Evolutionary conservation across 2,329 filamentous ascomycete genomes (phyloP).

Genomic region (Pseudopithomyces chartarum): DNA sequence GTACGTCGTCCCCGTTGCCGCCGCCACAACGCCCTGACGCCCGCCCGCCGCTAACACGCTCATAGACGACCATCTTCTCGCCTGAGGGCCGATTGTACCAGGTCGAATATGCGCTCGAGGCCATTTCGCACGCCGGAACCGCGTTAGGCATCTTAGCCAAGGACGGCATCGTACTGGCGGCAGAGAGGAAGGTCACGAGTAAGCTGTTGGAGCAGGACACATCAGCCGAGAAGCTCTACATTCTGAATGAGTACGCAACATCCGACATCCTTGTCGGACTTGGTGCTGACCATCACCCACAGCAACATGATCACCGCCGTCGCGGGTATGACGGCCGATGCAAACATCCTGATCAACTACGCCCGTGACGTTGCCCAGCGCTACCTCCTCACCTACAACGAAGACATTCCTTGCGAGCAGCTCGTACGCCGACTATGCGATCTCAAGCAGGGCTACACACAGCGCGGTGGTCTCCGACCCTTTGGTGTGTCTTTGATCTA

Average conservation of each 20-base stretch:
- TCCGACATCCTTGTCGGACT: not conserved
- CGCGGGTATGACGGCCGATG: conserved; percentile 98
- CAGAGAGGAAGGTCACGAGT: conserved; percentile 98
- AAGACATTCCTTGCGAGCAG: conserved; percentile 99
- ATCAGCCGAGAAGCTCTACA: conserved; percentile 99
- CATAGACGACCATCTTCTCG: conserved; percentile 98
- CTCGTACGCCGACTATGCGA: conserved; percentile 96
- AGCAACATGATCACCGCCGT: conserved; percentile 99
- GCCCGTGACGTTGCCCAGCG: conserved; percentile 95
- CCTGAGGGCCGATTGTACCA: conserved; percentile 98
- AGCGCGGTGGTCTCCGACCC: conserved; percentile 95
- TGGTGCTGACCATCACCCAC: conserved; percentile 14
- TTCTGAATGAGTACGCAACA: conserved; percentile 84
- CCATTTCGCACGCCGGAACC: conserved; percentile 97
- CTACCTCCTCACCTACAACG: conserved; percentile 98
- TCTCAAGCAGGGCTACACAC: conserved; percentile 98
- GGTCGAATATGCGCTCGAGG: conserved; percentile 98
- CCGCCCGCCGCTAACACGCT: conserved; percentile 25
- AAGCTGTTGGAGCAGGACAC: conserved; percentile 99
- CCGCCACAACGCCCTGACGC: conserved; percentile 5
- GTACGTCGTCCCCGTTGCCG: conserved; percentile 64
- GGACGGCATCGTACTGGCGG: conserved; percentile 97
- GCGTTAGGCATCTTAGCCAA: conserved; percentile 95
- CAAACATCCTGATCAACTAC: conserved; percentile 99
- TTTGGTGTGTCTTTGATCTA: conserved; percentile 99